Percentiles rank a stretch among this genome's conserved stretches.
These are phyloP conservation scores for Symbiodinium natans DNA, from an alignment of 73 alveolate genomes.

Conservation along the genomic window DNA sequence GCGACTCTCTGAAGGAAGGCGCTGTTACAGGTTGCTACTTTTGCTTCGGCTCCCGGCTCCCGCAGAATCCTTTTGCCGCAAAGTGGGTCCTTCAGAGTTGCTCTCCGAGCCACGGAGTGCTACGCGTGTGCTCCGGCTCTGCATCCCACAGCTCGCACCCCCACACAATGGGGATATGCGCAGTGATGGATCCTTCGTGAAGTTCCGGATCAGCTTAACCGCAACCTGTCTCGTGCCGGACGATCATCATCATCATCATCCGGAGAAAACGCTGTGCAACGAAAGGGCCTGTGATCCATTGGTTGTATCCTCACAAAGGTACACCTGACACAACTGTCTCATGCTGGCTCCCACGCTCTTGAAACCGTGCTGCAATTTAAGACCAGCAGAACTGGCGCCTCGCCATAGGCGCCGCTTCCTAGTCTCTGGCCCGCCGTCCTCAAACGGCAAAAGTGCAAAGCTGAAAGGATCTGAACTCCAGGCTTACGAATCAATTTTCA, in stretches of 20 bases:
- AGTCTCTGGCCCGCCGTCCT: conserved; percentile 53
- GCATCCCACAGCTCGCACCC: not conserved
- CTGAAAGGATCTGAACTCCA: not conserved
- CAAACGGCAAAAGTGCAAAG: not conserved
- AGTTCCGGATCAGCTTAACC: conserved; percentile 68
- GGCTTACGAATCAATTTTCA: not conserved
- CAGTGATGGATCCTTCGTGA: conserved; percentile 18
- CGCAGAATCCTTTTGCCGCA: conserved; percentile 77
- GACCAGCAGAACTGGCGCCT: not conserved
- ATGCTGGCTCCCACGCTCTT: not conserved
- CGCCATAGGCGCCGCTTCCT: conserved; percentile 85
- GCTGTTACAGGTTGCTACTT: too few species aligned
- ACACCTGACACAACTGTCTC: not conserved
- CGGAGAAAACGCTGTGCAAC: too few species aligned
- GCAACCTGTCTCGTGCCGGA: conserved; percentile 28
- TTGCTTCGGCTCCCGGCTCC: not conserved
- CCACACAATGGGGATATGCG: not conserved
- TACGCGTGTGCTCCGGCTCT: too few species aligned
- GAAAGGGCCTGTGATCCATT: conserved; percentile 63
- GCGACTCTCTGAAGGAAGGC: not conserved
- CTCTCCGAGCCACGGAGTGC: too few species aligned
- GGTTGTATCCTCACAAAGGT: conserved; percentile 72
- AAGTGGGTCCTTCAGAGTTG: conserved; percentile 24
- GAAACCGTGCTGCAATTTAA: too few species aligned
- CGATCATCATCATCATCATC: not conserved